Conservation (phyloP, 164 flowering plant species). For the Tinospora cordifolia region DNA sequence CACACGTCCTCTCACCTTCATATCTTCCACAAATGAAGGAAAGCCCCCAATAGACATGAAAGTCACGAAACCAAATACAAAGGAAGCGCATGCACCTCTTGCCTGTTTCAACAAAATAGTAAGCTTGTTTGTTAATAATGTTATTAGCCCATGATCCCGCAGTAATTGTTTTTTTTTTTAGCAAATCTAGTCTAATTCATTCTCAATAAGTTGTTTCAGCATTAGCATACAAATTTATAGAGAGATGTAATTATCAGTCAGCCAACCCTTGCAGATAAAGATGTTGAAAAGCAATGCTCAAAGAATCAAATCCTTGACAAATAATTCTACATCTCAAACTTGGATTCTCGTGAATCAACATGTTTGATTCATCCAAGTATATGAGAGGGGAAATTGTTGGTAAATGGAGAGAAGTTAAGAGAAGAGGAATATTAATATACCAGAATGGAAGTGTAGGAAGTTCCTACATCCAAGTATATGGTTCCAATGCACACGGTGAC, state of each 20-base stretch:
- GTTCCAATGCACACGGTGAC: conserved; percentile 91
- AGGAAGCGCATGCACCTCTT: conserved; percentile 87
- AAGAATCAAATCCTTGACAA: too few relatives aligned
- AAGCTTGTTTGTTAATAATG: too few relatives aligned
- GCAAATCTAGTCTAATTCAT: too few relatives aligned
- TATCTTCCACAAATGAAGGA: conserved; percentile 94
- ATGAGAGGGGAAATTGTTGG: not conserved
- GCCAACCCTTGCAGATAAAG: too few relatives aligned
- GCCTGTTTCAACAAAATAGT: conserved; percentile 45
- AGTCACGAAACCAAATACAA: conserved; percentile 88
- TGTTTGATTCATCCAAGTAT: not conserved
- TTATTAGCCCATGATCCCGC: not conserved
- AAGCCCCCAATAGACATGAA: conserved; percentile 99
- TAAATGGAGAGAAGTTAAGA: not conserved
- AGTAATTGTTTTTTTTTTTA: too few relatives aligned
- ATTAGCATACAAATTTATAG: too few relatives aligned
- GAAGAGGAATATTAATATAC: conserved; percentile 44
- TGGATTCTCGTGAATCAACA: too few relatives aligned
- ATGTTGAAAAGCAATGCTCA: too few relatives aligned
- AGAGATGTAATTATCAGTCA: too few relatives aligned
- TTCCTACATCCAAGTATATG: conserved; percentile 73
- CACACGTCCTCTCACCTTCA: conserved; percentile 78
- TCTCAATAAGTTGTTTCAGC: too few relatives aligned
- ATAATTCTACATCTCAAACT: too few relatives aligned
- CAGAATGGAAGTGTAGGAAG: conserved; percentile 70